These are phyloP conservation scores for Apostasia ramifera DNA, from an alignment of 106 monocot species.

Conservation along the genomic window DNA sequence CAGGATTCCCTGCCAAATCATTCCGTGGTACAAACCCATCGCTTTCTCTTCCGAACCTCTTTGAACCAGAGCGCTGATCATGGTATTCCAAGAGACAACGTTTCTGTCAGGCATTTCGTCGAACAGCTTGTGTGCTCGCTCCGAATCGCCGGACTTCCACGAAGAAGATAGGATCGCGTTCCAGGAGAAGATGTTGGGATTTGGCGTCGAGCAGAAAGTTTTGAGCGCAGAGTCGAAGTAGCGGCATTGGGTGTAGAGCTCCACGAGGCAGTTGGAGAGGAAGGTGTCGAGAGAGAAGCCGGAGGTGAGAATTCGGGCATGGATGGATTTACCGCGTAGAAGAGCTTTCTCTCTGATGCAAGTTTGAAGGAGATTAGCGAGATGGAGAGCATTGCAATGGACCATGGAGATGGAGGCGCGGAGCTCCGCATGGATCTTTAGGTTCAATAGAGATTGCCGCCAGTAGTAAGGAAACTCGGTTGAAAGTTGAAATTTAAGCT, in stretches of 20 bases:
- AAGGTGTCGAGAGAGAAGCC: conserved; percentile 57
- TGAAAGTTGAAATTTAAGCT: no score
- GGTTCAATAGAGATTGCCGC: no score
- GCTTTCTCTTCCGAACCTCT: conserved; percentile 26
- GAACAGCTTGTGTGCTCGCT: conserved; percentile 41
- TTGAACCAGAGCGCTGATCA: conserved; percentile 35
- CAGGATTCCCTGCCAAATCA: conserved; percentile 45
- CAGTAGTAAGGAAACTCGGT: no score
- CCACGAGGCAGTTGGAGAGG: conserved; percentile 76
- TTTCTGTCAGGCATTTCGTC: conserved; percentile 67
- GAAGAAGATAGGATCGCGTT: conserved; percentile 49
- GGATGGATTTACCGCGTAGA: conserved; percentile 39
- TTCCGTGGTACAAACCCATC: conserved; percentile 42
- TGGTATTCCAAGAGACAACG: conserved; percentile 83
- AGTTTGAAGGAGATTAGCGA: conserved; percentile 45
- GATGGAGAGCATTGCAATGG: conserved; percentile 14
- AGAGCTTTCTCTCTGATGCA: conserved; percentile 34
- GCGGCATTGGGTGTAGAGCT: conserved; percentile 52
- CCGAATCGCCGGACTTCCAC: conserved; percentile 30
- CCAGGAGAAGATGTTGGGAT: conserved; percentile 69
- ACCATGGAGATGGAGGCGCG: conserved; percentile 21
- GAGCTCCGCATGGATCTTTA: conserved; percentile 1
- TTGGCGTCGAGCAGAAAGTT: conserved; percentile 39
- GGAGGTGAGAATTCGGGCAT: conserved; percentile 42
- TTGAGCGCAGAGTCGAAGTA: conserved; percentile 18